phyloP scores from a whole-genome alignment of 2,329 filamentous ascomycete species.

The Biscogniauxia marginata region DNA sequence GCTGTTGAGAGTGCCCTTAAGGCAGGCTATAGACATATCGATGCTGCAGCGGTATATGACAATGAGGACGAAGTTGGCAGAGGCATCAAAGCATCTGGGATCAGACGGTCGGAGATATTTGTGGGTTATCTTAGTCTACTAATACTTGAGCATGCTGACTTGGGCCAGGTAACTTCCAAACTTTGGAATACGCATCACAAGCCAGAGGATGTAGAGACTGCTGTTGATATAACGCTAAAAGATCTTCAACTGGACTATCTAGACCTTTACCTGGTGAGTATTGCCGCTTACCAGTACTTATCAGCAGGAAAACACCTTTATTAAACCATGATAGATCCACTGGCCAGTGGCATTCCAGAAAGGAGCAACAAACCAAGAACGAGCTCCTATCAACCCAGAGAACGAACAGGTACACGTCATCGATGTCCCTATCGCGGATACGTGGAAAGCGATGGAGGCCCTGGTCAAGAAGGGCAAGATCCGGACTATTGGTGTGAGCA shows the following conservation, averaged over 20 bases:
- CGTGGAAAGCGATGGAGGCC: constrained; percentile 30
- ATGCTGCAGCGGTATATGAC: constrained; percentile 47
- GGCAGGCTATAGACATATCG: constrained; percentile 45
- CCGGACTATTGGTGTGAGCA: constrained; percentile 57
- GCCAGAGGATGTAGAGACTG: constrained; percentile 33
- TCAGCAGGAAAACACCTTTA: not conserved
- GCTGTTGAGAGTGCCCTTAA: constrained; percentile 48
- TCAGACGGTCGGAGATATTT: constrained; percentile 42
- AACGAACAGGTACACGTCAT: constrained; percentile 23
- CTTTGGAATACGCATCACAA: constrained; percentile 32
- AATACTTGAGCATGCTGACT: not conserved
- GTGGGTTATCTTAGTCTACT: constrained; percentile 2
- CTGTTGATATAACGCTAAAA: constrained; percentile 34
- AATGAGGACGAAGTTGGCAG: constrained; percentile 44
- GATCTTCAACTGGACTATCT: constrained; percentile 38
- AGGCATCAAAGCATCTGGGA: constrained; percentile 40
- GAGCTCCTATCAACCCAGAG: constrained; percentile 21
- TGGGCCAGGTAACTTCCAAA: constrained; percentile 11
- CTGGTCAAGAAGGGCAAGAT: constrained; percentile 54
- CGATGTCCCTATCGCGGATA: constrained; percentile 22
- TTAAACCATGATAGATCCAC: constrained; percentile 28
- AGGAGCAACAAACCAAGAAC: constrained; percentile 10
- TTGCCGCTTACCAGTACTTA: not conserved
- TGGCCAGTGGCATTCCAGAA: constrained; percentile 35
- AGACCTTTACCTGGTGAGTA: constrained; percentile 33